Base-by-base conservation (phyloP, 345 rosid genomes). In the Geranium rotundifolium region DNA sequence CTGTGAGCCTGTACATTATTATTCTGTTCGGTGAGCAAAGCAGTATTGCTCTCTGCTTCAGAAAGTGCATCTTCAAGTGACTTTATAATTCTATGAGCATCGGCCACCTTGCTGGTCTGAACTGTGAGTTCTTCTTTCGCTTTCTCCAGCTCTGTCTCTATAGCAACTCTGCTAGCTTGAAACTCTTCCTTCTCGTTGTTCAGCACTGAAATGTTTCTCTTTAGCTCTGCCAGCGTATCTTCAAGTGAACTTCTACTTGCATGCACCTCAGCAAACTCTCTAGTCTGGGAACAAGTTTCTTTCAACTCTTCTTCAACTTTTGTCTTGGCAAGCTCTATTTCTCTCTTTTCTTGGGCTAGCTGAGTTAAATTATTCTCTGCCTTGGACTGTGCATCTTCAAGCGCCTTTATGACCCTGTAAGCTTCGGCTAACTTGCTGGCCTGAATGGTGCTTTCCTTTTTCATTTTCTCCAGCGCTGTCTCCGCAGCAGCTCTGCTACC, bases 151-250 rank as follows among this genome's bases (percentile, higher is more conserved):
- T 89, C 91, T 49, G 65, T 71, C 73, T 74, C 86, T 55, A 78
- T 68, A 54, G 79, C 70, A 71, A 77, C 79, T 68, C 76, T 73
- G 67, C 78, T 65, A 66, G 68, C 72, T 68, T 79, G 84, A 73
- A 77, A 82, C 75, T 85, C 96, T 72, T 89, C 91, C 72, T 82
- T 85, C 76, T 81, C 95, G 71, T 65, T 83, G 62, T 73, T 69
- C 49, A 87, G 76, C 56, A 70, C 69, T 39, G 80, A 74, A 73
- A 81, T 77, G 58, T 78, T 79, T 64, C 61, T 78, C 72, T 85
- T 90, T 57, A 88, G 86, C 62, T 67, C 69, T 56, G 67, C 74
- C 74, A 87, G 76, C 61, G 84, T 81, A 72, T 80, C 84, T 79
- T 89, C 95, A 73, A 87, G 83, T 17, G 91, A 73, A 61, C 69